Percentiles rank a stretch among this genome's conserved stretches.
phyloP scores from a whole-genome alignment of 257 asterid genomes.

The Linaria vulgaris region DNA sequence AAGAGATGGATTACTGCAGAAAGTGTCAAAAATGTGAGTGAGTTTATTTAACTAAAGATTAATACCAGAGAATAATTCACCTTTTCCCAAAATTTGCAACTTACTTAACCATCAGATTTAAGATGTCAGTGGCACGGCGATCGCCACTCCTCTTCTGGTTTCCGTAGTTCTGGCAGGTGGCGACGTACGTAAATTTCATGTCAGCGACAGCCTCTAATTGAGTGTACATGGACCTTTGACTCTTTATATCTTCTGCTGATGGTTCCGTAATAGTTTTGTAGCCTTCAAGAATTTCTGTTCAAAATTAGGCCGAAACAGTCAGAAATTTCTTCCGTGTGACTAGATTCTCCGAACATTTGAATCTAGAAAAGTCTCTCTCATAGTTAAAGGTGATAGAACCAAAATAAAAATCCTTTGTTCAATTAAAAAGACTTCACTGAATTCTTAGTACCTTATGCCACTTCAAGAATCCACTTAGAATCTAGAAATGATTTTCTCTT shows the following conservation, averaged over 20 bases:
- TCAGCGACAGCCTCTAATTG: constrained; percentile 96
- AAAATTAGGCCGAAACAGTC: constrained; percentile 20
- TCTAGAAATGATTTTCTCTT: constrained; percentile 23
- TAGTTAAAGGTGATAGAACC: not conserved
- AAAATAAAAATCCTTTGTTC: not conserved
- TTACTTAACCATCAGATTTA: constrained; percentile 97
- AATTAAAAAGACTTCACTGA: not conserved
- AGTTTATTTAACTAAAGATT: constrained; percentile 16
- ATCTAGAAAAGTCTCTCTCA: not conserved
- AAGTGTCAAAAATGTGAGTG: constrained; percentile 21
- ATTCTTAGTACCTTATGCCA: not conserved
- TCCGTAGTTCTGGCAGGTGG: constrained; percentile 97
- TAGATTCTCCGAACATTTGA: not conserved
- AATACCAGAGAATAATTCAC: constrained; percentile 6
- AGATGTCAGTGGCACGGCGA: constrained; percentile 96
- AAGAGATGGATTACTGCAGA: constrained; percentile 86
- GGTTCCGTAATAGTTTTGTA: constrained; percentile 68
- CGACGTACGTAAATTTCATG: constrained; percentile 95
- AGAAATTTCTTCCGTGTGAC: constrained; percentile 22
- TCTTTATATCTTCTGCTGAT: constrained; percentile 78
- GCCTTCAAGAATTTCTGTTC: constrained; percentile 85
- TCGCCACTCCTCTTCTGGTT: constrained; percentile 95
- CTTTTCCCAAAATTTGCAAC: constrained; percentile 33
- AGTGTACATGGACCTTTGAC: constrained; percentile 88
- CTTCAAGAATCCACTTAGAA: not conserved